phyloP scores from a whole-genome alignment of 2,329 filamentous ascomycete species.

The Chrysosporium keratinophilum region DNA sequence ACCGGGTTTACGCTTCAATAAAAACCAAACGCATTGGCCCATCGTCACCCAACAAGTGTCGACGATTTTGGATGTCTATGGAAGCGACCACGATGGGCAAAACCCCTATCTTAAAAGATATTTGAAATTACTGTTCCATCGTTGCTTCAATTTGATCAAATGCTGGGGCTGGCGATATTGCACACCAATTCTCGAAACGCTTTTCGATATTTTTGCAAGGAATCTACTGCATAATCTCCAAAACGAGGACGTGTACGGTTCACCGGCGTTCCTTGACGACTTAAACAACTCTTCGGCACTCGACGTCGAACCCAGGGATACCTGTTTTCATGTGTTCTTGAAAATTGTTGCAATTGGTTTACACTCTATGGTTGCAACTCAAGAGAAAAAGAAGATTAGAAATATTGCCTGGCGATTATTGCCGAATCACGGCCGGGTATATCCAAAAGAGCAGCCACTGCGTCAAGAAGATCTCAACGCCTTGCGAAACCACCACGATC shows the following conservation, averaged over 20 bases:
- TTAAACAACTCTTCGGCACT: conserved; percentile 38
- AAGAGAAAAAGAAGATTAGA: conserved; percentile 45
- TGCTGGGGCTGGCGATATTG: conserved; percentile 49
- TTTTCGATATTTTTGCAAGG: conserved; percentile 52
- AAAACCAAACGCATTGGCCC: conserved; percentile 41
- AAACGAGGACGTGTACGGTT: conserved; percentile 43
- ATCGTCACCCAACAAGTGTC: conserved; percentile 38
- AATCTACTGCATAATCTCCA: conserved; percentile 43
- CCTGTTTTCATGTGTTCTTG: conserved; percentile 49
- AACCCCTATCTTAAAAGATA: conserved; percentile 46
- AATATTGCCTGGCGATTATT: conserved; percentile 49
- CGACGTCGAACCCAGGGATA: conserved; percentile 39
- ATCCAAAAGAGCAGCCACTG: conserved; percentile 48
- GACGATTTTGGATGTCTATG: conserved; percentile 40
- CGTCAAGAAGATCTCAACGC: conserved; percentile 46
- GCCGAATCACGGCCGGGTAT: conserved; percentile 51
- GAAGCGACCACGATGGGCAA: conserved; percentile 30
- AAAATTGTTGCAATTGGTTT: conserved; percentile 47
- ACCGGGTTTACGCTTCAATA: conserved; percentile 33
- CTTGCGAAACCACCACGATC: conserved; percentile 52
- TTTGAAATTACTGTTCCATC: conserved; percentile 40
- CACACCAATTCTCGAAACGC: conserved; percentile 42
- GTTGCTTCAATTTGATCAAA: conserved; percentile 46
- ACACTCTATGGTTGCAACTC: conserved; percentile 36
- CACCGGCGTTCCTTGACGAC: conserved; percentile 45